These are phyloP conservation scores for Cryptococcus sp. DNA, from an alignment of 1,284 basidiomycete genomes.

Conservation along the genomic window DNA sequence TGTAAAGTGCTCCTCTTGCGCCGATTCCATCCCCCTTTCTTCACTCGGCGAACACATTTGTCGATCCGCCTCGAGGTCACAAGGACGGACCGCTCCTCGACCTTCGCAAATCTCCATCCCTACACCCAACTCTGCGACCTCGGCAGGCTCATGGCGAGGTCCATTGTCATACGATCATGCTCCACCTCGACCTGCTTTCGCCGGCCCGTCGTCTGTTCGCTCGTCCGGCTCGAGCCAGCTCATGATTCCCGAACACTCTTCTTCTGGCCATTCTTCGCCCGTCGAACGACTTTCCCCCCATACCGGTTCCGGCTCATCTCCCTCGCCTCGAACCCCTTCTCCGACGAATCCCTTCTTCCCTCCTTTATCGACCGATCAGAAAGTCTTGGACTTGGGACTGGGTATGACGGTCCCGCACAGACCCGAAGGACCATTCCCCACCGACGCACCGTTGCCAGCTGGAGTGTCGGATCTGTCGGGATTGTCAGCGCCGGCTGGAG, in stretches of 20 bases:
- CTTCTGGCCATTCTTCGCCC: slow-evolving; percentile 6
- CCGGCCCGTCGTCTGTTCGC: slow-evolving; percentile 21
- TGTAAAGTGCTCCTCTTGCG: slow-evolving; percentile 75
- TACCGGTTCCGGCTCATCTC: background rate
- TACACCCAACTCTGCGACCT: slow-evolving; percentile 8
- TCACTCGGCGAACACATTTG: slow-evolving; percentile 71
- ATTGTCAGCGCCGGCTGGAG: slow-evolving; percentile 56
- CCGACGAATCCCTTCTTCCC: slow-evolving; percentile 38
- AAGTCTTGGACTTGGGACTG: slow-evolving; percentile 20
- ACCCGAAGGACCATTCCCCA: slow-evolving; percentile 20
- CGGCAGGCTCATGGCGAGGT: slow-evolving; percentile 16
- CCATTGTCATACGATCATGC: slow-evolving; percentile 29
- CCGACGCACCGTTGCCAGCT: slow-evolving; percentile 16
- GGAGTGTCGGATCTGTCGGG: slow-evolving; percentile 16
- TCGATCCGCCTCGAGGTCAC: slow-evolving; percentile 27
- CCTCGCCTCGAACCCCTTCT: slow-evolving; percentile 20
- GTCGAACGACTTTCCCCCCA: slow-evolving; percentile 12
- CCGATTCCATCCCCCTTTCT: slow-evolving; percentile 59
- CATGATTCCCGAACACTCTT: slow-evolving; percentile 8
- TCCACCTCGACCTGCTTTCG: slow-evolving; percentile 19
- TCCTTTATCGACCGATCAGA: slow-evolving; percentile 12
- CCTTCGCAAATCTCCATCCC: slow-evolving; percentile 29
- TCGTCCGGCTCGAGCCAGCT: slow-evolving; percentile 12
- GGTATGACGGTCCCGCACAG: slow-evolving; percentile 15
- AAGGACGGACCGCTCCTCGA: slow-evolving; percentile 10